Evolutionary conservation across 2,329 filamentous ascomycete genomes (phyloP), one percentile per base, ranked within the genome.

Genomic region (Achaetomium macrosporum): DNA sequence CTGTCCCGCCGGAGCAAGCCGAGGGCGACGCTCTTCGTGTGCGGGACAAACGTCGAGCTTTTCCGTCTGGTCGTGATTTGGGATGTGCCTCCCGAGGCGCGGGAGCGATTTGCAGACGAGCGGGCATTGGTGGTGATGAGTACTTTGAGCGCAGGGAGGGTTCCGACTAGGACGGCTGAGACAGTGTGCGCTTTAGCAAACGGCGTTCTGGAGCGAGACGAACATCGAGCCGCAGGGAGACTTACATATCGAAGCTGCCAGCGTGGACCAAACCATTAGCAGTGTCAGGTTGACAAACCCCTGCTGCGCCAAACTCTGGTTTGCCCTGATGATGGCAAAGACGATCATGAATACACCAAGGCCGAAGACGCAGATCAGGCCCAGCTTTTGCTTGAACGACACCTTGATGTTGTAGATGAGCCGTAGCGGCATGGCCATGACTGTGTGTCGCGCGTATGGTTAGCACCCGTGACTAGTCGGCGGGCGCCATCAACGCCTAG

Each of bases 331-430:
- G 57, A 65, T 60, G 53, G 63, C 58, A 42, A 66, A 66, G 42
- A 61, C 58, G 42, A 66, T 63, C 59, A 65, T 65, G 55, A 66
- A 59, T 16, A 65, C 60, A 30, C 62, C 58, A 29, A 65, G 60
- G 13, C 62, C 59, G 40, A 66, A 66, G 31, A 66, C 59, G 36
- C 59, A 54, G 17, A 62, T 58, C 35, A 66, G 55, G 35, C 63
- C 64, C 5, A 61, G 37, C 56, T 65, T 66, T 29, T 65, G 63
- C 52, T 61, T 62, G 12, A 49, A 53, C 37, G 63, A 64, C 29
- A 65, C 61, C 47, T 61, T 61, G 42, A 66, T 57, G 51, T 64
- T 64, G 55, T 63, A 65, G 43, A 65, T 63, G 35, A 66, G 58
- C 19, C 62, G 52, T 42, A 66, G 51, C 7, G 64, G 64, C 56